These are phyloP conservation scores for Fusarium sp. DNA, from an alignment of 2,329 filamentous ascomycete genomes.

Conservation along the genomic window DNA sequence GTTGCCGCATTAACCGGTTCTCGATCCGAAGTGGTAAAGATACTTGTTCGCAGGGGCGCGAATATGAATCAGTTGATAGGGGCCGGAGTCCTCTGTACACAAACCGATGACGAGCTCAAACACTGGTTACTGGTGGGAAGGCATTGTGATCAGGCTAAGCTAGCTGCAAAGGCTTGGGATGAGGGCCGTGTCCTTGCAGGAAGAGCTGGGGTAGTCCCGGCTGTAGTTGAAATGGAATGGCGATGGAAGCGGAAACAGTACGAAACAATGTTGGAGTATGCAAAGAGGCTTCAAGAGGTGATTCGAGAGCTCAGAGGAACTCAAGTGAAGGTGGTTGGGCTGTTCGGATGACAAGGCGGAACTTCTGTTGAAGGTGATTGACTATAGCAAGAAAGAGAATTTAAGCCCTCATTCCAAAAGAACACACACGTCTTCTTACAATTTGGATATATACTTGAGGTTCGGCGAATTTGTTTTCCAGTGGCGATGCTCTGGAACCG, in stretches of 20 bases:
- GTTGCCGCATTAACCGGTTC: not conserved
- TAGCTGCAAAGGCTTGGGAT: not conserved
- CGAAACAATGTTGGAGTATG: constrained; percentile 1
- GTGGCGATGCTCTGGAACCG: no score
- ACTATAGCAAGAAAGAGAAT: no score
- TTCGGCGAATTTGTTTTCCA: no score
- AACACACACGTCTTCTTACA: no score
- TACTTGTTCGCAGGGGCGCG: not conserved
- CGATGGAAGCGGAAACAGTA: not conserved
- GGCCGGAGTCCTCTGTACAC: not conserved
- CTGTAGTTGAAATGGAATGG: constrained; percentile 1
- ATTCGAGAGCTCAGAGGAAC: not conserved
- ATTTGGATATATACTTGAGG: no score
- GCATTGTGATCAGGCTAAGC: not conserved
- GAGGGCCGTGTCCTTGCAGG: not conserved
- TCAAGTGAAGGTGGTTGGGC: not conserved
- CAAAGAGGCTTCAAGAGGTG: not conserved
- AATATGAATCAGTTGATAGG: not conserved
- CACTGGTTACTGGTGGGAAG: not conserved
- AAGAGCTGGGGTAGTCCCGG: not conserved
- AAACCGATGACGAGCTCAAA: not conserved
- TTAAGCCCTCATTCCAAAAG: no score
- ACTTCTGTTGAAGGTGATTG: not conserved
- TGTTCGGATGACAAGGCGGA: not conserved
- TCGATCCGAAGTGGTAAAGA: not conserved